Evolutionary conservation across 345 rosid species (phyloP).

Genomic region (Excoecaria agallocha): DNA sequence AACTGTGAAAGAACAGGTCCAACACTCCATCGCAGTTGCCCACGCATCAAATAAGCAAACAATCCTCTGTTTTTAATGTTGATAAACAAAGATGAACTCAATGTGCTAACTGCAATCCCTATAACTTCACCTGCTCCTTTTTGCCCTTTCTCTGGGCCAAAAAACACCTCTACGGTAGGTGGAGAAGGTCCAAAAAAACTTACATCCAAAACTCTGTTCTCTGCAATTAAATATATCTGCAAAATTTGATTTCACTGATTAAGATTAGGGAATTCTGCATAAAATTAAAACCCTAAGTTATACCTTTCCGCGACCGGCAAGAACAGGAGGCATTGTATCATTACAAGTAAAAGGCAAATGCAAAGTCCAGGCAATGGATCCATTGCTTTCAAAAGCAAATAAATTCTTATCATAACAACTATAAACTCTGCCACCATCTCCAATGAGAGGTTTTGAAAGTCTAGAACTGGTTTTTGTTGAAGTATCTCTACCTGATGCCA

Average conservation of each 20-base stretch:
- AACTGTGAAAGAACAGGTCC: conserved; percentile 57
- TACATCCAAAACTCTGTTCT: conserved; percentile 58
- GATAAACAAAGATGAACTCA: conserved; percentile 58
- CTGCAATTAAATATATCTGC: conserved; percentile 78
- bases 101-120: conserved; percentile 62
- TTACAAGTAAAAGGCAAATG: conserved; percentile 63
- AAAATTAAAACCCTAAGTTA: neutral
- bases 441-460: conserved; percentile 66
- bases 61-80: conserved; percentile 57
- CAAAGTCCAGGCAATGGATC: conserved; percentile 71
- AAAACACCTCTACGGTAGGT: conserved; percentile 49
- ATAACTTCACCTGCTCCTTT: conserved; percentile 39
- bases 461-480: conserved; percentile 24
- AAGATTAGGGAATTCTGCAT: neutral
- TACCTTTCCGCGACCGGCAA: conserved; percentile 62
- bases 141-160: conserved; percentile 52
- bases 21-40: conserved; percentile 65
- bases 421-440: conserved; percentile 63
- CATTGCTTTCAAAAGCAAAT: conserved; percentile 69
- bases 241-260: conserved; percentile 14
- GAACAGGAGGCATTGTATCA: conserved; percentile 47
- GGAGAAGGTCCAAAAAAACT: conserved; percentile 43
- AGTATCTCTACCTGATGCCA: conserved; percentile 31
- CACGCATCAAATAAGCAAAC: conserved; percentile 45
- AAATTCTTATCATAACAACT: conserved; percentile 59